Conservation (phyloP, 2,329 filamentous ascomycete genomes). For the Trichoderma hamatum region DNA sequence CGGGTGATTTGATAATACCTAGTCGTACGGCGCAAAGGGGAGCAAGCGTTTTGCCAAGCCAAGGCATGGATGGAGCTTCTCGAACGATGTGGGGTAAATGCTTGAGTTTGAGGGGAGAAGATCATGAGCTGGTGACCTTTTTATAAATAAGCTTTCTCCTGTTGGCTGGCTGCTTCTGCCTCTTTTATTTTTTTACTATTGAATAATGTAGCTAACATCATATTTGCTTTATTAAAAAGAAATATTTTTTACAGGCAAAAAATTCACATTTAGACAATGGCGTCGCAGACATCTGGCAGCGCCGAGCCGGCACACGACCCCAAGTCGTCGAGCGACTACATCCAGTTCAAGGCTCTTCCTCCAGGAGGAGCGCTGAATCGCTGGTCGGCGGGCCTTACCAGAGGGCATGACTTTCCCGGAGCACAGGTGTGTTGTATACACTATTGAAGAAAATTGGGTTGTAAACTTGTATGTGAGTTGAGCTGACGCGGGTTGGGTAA, state of each 20-base stretch:
- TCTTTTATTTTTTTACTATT: not conserved
- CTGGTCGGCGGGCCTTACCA: constrained; percentile 81
- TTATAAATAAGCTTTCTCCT: not conserved
- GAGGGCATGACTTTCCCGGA: constrained; percentile 85
- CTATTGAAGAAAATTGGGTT: not conserved
- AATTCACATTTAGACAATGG: constrained; percentile 31
- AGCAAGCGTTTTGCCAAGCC: not conserved
- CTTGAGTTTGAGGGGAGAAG: not conserved
- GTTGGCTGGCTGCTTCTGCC: not conserved
- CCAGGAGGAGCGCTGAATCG: constrained; percentile 70
- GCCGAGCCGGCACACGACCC: constrained; percentile 41
- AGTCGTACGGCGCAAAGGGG: not conserved
- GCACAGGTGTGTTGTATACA: constrained; percentile 66
- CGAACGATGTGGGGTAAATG: not conserved
- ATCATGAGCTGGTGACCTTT: not conserved
- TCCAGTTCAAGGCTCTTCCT: constrained; percentile 56
- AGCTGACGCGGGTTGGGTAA: not conserved
- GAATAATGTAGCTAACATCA: not conserved
- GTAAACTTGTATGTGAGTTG: not conserved
- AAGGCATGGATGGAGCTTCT: not conserved
- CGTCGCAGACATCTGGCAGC: constrained; percentile 31
- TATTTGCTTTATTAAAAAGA: not conserved
- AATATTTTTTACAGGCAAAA: not conserved
- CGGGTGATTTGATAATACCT: not conserved
- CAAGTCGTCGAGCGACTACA: constrained; percentile 55